Base-by-base conservation (phyloP, 805 yeast species). In the Yarrowia sp. region DNA sequence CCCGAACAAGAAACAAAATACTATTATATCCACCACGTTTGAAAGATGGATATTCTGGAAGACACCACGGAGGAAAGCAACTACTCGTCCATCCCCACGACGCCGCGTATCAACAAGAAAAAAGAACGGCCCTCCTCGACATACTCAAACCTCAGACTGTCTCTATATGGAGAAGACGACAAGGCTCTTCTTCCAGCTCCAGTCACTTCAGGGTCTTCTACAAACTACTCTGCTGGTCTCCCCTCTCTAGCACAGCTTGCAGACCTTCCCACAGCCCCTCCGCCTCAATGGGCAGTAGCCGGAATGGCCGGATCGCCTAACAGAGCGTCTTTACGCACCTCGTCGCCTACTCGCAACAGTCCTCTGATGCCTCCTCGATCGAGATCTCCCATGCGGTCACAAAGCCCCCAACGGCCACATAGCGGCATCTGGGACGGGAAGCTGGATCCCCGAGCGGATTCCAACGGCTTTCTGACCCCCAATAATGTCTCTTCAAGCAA, bases 81-180 rank as follows among this genome's bases (percentile, higher is more conserved):
- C 32, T 58, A 58, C 24, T 30, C 41, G 3, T 30, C 63, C 21
- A 30, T 58, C 19, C 51, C 63, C 17, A 24, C 63, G 33, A 58
- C 63, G 32, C 63, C 63, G n/a, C 49, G 63, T 9, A 36, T 54
- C 30, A n/a, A 36, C 30, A 58, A 41, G 51, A 56, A 41, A 19
- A 58, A 58, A 24, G 63, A 58, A 9, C 63, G 63, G 21, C 63
- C 63, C n/a, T 58, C 51, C 16, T 58, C 63, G 12, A 58, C 51
- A 11, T 58, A 58, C 51, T 58, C 63, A 14, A 58, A 58, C 33
- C 49, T 58, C 19, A 19, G 63, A 41, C 11, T 58, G 40, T 58
- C 63, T 9, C 9, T 58, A 16, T 43, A 58, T 16, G 63, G 51
- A 12, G 63, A 58, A 12, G 63, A 58, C 30, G 49, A 38, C 48